phyloP scores from a whole-genome alignment of 2,329 filamentous ascomycete genomes.

The Clarireedia homoeocarpa region DNA sequence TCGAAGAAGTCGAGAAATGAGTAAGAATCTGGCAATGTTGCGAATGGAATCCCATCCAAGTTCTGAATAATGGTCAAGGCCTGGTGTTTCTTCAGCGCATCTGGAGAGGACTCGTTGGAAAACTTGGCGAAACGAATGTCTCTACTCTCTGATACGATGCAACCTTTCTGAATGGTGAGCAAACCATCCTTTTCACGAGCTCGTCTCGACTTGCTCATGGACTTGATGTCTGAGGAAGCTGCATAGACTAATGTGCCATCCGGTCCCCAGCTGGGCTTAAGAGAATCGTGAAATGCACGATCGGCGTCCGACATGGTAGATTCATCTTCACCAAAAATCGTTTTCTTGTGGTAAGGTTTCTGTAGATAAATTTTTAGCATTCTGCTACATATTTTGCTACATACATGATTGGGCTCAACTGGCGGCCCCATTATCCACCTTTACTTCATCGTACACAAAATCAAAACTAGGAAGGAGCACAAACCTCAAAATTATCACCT shows the following conservation, averaged over 20 bases:
- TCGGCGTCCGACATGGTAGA: constrained; percentile 55
- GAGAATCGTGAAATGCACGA: constrained; percentile 59
- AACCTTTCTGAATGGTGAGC: constrained; percentile 46
- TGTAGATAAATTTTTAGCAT: constrained; percentile 47
- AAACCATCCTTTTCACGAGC: constrained; percentile 35
- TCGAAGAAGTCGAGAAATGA: constrained; percentile 43
- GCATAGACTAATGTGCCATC: constrained; percentile 65
- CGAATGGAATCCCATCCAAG: constrained; percentile 52
- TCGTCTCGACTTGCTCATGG: constrained; percentile 23
- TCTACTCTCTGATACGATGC: constrained; percentile 54
- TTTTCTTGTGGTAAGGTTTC: constrained; percentile 80
- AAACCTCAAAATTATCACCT: constrained; percentile 80
- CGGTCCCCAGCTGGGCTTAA: constrained; percentile 74
- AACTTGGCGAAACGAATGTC: constrained; percentile 60
- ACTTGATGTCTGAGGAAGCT: constrained; percentile 34
- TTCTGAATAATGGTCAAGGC: constrained; percentile 45
- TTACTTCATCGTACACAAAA: constrained; percentile 1
- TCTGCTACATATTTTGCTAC: constrained; percentile 29
- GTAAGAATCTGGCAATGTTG: constrained; percentile 39
- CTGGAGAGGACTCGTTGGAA: constrained; percentile 49
- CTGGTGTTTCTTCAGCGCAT: constrained; percentile 48
- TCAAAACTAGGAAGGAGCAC: constrained; percentile 42
- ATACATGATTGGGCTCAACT: constrained; percentile 30
- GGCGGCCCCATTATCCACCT: constrained; percentile 21
- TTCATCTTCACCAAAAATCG: constrained; percentile 58